These are phyloP conservation scores for Gossypium turneri DNA, from an alignment of 345 rosid species.

Conservation along the genomic window DNA sequence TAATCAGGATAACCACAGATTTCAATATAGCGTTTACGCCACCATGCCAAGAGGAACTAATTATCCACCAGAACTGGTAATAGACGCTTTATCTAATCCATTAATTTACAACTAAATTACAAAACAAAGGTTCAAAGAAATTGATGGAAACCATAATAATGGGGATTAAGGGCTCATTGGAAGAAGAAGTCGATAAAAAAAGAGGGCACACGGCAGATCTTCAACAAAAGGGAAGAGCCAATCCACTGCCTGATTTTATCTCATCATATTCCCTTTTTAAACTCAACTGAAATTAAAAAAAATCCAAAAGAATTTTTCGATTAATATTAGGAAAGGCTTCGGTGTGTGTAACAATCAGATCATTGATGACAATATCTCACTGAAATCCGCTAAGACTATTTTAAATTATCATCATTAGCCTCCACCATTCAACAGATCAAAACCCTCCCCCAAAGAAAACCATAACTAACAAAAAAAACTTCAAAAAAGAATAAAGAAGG, in stretches of 20 bases:
- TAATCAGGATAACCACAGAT: conserved; percentile 78
- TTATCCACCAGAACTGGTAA: conserved; percentile 89
- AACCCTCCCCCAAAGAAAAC: neutral
- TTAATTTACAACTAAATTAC: neutral
- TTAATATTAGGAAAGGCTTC: conserved; percentile 41
- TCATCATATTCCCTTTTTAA: conserved; percentile 42
- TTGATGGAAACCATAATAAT: neutral
- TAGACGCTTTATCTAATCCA: conserved; percentile 40
- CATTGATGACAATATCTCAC: conserved; percentile 68
- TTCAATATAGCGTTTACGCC: conserved; percentile 70
- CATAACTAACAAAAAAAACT: neutral
- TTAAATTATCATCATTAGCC: conserved; percentile 73
- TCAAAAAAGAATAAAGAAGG: neutral
- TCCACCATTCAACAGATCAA: neutral
- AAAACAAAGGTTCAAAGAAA: neutral
- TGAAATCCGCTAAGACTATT: conserved; percentile 97
- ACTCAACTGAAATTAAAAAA: too few species aligned
- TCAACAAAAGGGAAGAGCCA: neutral
- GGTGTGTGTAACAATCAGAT: conserved; percentile 99
- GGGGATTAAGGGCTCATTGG: conserved; percentile 66
- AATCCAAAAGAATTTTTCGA: too few species aligned
- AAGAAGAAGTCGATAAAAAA: conserved; percentile 87
- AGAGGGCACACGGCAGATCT: conserved; percentile 73
- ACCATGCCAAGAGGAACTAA: conserved; percentile 73
- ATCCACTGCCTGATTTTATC: conserved; percentile 76